Base-by-base conservation (phyloP, 495 filamentous ascomycete species). In the Xylaria longipes region DNA sequence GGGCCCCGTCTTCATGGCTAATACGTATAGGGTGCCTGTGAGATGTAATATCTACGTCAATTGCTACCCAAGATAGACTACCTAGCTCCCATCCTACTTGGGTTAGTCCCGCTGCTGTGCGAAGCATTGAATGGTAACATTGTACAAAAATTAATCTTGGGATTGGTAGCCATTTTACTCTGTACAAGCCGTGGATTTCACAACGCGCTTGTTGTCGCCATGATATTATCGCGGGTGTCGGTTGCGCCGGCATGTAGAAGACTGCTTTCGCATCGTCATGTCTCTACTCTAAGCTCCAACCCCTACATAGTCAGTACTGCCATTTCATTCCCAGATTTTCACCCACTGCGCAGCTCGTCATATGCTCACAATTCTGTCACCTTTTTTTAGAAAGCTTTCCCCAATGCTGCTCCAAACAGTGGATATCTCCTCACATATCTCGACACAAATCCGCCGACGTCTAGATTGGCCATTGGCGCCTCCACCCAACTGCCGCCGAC, bases 401-500 rank as follows among this genome's bases (percentile, higher is more conserved):
- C 88, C 2, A 81, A 87, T 69, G 79, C 87, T 20, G 67, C 77
- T 48, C 65, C 82, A 3, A 76, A 80, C 17, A 81, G 76, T 68
- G 77, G 75, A 29, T 81, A 92, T 78, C 83, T 93, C 69, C 89
- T 98, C 46, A 89, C 93, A 46, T 87, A 94, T 56, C 89, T 97
- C 62, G 85, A 91, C n/a, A 91, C 90, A 14, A 80, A 87, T 14
- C 94, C 95, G 2, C 92, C 93, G 2, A 91, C 84, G 27, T 79
- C 85, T 7, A 77, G 85, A 46, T 83, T 97, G 37, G 89, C 94
- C 15, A 91, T 98, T 74, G 96, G 95, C 70, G 89, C 89, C 27
- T 90, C 93, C 0, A 87, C 89, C 31, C 80, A 86, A 62, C 72
- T 96, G 35, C 95, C 94, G 3, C 94, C 94, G 20, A 93, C 91